phyloP scores from a whole-genome alignment of 1,139 yeast genomes.

The Debaryomyces subglobosus region DNA sequence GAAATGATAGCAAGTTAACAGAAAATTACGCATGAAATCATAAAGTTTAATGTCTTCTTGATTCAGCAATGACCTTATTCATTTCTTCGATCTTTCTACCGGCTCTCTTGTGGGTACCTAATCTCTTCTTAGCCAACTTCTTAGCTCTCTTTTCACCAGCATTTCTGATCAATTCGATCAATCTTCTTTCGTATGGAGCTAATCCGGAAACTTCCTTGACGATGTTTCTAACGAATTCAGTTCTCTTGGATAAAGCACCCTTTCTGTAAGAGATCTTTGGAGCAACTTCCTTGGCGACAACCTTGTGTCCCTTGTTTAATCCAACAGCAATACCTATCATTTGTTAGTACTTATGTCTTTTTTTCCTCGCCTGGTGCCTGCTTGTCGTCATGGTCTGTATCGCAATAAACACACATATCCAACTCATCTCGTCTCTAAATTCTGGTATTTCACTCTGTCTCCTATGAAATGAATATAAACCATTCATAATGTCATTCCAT shows the following conservation, averaged over 20 bases:
- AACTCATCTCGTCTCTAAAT: neutral
- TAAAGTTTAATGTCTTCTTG: conserved; percentile 71
- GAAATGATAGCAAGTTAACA: conserved; percentile 6
- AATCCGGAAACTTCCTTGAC: conserved; percentile 98
- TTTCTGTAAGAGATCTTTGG: conserved; percentile 96
- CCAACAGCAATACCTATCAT: conserved; percentile 93
- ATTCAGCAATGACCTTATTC: conserved; percentile 95
- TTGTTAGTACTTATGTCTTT: conserved; percentile 22
- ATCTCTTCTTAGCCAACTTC: conserved; percentile 99
- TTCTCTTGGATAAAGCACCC: conserved; percentile 96
- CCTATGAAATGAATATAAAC: neutral
- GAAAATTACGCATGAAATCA: conserved; percentile 5
- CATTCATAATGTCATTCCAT: neutral
- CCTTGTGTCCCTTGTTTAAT: conserved; percentile 98
- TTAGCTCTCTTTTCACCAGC: conserved; percentile 99
- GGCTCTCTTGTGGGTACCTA: conserved; percentile 99
- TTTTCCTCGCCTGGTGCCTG: neutral
- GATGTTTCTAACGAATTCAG: conserved; percentile 91
- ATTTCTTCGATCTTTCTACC: conserved; percentile 99
- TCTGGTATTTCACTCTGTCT: neutral
- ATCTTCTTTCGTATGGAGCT: conserved; percentile 99
- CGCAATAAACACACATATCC: neutral
- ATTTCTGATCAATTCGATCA: conserved; percentile 98
- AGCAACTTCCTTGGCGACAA: conserved; percentile 88
- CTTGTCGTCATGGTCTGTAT: neutral